Conservation (phyloP, 495 filamentous ascomycete species). For the Apodospora peruviana region DNA sequence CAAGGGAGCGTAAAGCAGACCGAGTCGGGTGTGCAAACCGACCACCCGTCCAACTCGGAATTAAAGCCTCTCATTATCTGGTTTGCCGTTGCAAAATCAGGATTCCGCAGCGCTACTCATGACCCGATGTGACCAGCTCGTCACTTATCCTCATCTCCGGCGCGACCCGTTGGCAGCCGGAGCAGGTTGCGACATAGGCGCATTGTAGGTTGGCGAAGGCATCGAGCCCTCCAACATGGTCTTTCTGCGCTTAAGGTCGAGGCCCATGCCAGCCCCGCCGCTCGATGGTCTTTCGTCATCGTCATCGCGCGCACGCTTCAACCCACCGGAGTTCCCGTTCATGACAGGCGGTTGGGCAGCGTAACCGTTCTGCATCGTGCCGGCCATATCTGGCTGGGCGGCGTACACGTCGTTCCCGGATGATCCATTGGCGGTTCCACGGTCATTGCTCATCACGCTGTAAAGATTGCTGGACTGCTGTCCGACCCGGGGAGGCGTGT, state of each 20-base stretch:
- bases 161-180: constrained; percentile 29
- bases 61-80: neutral
- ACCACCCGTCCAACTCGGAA: neutral
- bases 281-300: constrained; percentile 69
- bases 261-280: constrained; percentile 45
- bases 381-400: constrained; percentile 51
- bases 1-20: neutral
- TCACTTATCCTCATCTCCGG: constrained; percentile 18
- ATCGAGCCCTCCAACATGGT: constrained; percentile 56
- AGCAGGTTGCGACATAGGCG: constrained; percentile 37
- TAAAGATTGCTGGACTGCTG: constrained; percentile 76
- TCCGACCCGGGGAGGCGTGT: constrained; percentile 72
- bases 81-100: no score
- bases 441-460: constrained; percentile 83
- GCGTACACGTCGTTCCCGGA: constrained; percentile 62
- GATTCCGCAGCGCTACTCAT: no score
- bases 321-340: constrained; percentile 61
- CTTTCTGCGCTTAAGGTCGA: constrained; percentile 79
- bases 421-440: constrained; percentile 63
- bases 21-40: neutral
- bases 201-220: constrained; percentile 39
- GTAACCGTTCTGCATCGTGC: constrained; percentile 56
- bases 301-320: constrained; percentile 79
- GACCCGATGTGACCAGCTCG: neutral
- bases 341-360: constrained; percentile 50